These are phyloP conservation scores for Scutellaria barbata DNA, from an alignment of 257 asterid species.

Conservation along the genomic window DNA sequence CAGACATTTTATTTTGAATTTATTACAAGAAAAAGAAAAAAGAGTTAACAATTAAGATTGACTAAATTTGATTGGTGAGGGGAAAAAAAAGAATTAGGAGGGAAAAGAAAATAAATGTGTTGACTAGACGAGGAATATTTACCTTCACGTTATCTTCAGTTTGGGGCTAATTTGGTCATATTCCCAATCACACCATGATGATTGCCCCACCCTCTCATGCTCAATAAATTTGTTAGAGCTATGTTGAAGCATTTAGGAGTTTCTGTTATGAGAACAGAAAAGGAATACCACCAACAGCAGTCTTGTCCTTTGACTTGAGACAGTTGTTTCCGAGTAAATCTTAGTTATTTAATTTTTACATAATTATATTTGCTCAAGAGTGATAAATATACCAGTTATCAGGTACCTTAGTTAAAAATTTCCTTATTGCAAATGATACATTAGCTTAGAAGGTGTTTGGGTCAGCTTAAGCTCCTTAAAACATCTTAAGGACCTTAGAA, in stretches of 20 bases:
- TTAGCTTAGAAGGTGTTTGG: too few relatives aligned
- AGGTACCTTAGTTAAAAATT: slow-evolving; percentile 3
- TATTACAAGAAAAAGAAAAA: not conserved
- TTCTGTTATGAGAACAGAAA: not conserved
- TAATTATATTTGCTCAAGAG: not conserved
- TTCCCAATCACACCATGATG: not conserved
- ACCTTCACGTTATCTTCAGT: not conserved
- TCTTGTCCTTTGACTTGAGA: slow-evolving; percentile 12
- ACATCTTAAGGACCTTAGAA: too few relatives aligned
- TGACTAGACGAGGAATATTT: not conserved
- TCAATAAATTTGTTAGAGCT: not conserved
- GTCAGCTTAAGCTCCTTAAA: too few relatives aligned
- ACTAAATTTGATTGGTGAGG: not conserved
- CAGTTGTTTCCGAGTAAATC: not conserved
- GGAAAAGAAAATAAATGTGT: slow-evolving; percentile 3
- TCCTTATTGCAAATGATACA: not conserved
- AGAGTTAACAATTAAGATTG: not conserved
- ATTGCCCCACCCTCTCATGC: not conserved
- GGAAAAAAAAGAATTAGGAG: not conserved
- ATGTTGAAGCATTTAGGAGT: not conserved
- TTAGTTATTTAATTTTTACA: not conserved
- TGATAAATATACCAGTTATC: not conserved
- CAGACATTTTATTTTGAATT: not conserved
- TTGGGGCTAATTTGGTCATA: not conserved
- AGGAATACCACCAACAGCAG: not conserved